Conservation (phyloP, 2,329 filamentous ascomycete species). For the Tolypocladium guangdongense region DNA sequence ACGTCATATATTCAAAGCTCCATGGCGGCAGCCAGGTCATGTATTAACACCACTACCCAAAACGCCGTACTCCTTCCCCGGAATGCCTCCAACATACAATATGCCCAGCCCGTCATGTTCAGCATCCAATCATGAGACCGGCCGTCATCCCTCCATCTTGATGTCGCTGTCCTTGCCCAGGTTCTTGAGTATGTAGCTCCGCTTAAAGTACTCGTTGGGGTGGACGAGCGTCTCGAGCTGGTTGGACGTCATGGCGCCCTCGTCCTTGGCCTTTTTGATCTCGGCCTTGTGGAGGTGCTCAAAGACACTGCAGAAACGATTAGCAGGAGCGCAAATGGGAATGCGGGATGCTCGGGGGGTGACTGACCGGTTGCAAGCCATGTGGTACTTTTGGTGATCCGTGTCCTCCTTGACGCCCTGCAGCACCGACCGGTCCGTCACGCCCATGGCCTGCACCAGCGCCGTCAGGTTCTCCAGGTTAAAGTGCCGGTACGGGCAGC, state of each 20-base stretch:
- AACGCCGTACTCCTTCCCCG: neutral
- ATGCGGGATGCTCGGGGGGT: no score
- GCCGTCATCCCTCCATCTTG: slow-evolving; percentile 42
- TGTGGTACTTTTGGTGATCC: slow-evolving; percentile 77
- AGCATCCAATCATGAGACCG: slow-evolving; percentile 5
- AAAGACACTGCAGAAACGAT: slow-evolving; percentile 52
- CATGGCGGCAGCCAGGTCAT: neutral
- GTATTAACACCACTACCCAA: neutral
- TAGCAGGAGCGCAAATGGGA: neutral
- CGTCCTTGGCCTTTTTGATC: slow-evolving; percentile 66
- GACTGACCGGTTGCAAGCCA: slow-evolving; percentile 78
- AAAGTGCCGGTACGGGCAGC: slow-evolving; percentile 95
- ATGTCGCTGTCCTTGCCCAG: slow-evolving; percentile 46
- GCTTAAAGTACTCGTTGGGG: slow-evolving; percentile 96
- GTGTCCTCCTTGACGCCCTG: slow-evolving; percentile 82
- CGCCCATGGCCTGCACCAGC: slow-evolving; percentile 67
- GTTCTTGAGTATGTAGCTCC: slow-evolving; percentile 82
- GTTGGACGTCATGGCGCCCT: slow-evolving; percentile 56
- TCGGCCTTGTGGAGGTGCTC: slow-evolving; percentile 74
- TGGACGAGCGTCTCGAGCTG: slow-evolving; percentile 94
- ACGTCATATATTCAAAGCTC: neutral
- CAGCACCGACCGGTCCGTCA: slow-evolving; percentile 66
- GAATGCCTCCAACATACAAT: neutral
- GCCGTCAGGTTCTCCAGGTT: slow-evolving; percentile 72
- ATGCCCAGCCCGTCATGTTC: neutral